phyloP scores from a whole-genome alignment of 2,329 filamentous ascomycete genomes.

The Lachnellula subtilissima region DNA sequence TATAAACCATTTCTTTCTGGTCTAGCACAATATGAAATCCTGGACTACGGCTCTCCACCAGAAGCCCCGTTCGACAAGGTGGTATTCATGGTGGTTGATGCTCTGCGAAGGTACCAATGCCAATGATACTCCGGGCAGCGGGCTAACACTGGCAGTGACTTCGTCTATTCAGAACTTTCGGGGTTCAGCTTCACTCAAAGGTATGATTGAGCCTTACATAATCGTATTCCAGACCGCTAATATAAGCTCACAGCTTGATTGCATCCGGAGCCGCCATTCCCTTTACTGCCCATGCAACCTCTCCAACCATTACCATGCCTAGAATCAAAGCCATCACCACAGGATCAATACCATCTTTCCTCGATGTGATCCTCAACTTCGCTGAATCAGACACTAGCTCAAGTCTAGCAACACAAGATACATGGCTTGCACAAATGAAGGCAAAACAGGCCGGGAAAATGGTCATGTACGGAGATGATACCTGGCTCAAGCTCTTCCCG shows the following conservation, averaged over 20 bases:
- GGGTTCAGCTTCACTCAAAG: conserved; percentile 86
- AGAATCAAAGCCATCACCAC: conserved; percentile 96
- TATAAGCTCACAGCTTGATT: conserved; percentile 60
- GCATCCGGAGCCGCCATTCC: conserved; percentile 77
- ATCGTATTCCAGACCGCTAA: conserved; percentile 3
- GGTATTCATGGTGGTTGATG: conserved; percentile 97
- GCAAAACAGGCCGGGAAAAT: conserved; percentile 67
- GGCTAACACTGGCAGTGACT: conserved; percentile 60
- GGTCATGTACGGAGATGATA: conserved; percentile 96
- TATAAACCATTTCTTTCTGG: conserved; percentile 93
- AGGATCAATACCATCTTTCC: conserved; percentile 94
- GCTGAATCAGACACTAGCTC: conserved; percentile 91
- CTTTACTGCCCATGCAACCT: conserved; percentile 93
- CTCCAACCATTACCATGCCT: conserved; percentile 97
- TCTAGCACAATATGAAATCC: conserved; percentile 62
- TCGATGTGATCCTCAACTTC: conserved; percentile 94
- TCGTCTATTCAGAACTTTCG: conserved; percentile 77
- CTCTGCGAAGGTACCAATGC: conserved; percentile 67
- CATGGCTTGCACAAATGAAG: conserved; percentile 92
- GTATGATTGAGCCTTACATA: conserved; percentile 42
- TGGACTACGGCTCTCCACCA: conserved; percentile 52
- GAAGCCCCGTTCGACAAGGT: conserved; percentile 77
- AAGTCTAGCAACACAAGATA: conserved; percentile 82
- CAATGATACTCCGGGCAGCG: background rate
- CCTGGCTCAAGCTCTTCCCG: conserved; percentile 96